These are phyloP conservation scores for Diplodia intermedia DNA, from an alignment of 2,329 filamentous ascomycete genomes.

Conservation along the genomic window DNA sequence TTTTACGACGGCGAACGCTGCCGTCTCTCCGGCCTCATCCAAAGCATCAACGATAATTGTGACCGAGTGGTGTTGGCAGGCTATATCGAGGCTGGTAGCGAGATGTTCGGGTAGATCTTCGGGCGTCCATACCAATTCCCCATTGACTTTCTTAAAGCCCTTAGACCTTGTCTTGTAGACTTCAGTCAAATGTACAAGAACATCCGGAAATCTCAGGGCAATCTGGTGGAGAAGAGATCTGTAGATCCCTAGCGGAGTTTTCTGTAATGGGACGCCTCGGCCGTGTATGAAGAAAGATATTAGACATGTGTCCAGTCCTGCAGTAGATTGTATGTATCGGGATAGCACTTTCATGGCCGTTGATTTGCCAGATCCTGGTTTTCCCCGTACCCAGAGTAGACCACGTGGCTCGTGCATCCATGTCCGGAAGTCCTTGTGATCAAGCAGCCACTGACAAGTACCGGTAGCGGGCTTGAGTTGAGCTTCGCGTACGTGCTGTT, in stretches of 20 bases:
- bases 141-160: not conserved
- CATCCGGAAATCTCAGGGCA: not conserved
- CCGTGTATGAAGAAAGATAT: not conserved
- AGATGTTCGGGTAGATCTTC: not conserved
- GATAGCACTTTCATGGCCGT: not conserved
- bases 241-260: not conserved
- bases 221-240: not conserved
- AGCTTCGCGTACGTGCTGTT: not conserved
- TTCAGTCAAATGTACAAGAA: not conserved
- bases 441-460: not conserved
- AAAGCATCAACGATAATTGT: not conserved
- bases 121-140: not conserved
- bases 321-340: too few relatives aligned
- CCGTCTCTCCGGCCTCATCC: conserved; percentile 1
- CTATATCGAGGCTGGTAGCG: not conserved
- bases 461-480: not conserved
- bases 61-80: not conserved
- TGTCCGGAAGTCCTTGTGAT: not conserved
- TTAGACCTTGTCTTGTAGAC: not conserved
- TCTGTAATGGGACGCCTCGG: not conserved
- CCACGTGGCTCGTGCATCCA: not conserved
- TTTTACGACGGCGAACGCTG: not conserved
- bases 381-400: not conserved
- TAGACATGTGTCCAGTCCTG: not conserved
- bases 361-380: conserved; percentile 2